Evolutionary conservation across 176 grass and related monocot genomes (phyloP), one percentile per base, ranked within the genome.

Genomic region (Raddia guianensis): DNA sequence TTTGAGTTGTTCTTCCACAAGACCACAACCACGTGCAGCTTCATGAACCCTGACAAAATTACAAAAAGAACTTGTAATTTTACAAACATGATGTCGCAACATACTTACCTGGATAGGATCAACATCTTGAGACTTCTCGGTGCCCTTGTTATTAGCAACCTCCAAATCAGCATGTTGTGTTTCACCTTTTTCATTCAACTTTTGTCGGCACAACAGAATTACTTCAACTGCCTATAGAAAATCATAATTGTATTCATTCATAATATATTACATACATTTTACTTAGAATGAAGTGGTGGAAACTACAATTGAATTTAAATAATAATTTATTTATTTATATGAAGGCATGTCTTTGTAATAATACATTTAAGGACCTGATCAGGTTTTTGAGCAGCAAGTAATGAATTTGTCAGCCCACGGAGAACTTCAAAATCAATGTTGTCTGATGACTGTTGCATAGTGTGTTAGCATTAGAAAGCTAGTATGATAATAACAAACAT

Each of bases 391-490:
- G 91, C 91, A 79, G 89, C 95, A 82, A 97, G 86, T 82, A 97
- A 88, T 68, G 95, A 86, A 86, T 94, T 97, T 65, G 91, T 86
- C 68, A 97, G 87, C 14, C 89, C 95, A 74, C 79, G 91, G 45
- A 97, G 90, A 87, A 92, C 95, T 14, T 97, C 91, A 83, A 94
- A 92, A 79, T 97, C 91, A 61, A 97, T 88, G 45, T 52, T 85
- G 51, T 86, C 87, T 80, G 91, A 92, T 61, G 86, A 88, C 95
- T 94, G 80, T 48, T 80, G 54, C 53, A 89, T n/a, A 80, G 84
- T 27, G 14, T 73, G 9, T 75, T 72, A 65, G 87, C 50, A 14
- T 72, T 46, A 75, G 13, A 86, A 74, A 77, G 54, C 9, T 15
- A 69, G 47, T 47, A 66, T 34, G 32, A 33, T 52, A 60, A 61